Evolutionary conservation across 805 yeast genomes (phyloP).

Genomic region (Hermanozyma aechmeae): DNA sequence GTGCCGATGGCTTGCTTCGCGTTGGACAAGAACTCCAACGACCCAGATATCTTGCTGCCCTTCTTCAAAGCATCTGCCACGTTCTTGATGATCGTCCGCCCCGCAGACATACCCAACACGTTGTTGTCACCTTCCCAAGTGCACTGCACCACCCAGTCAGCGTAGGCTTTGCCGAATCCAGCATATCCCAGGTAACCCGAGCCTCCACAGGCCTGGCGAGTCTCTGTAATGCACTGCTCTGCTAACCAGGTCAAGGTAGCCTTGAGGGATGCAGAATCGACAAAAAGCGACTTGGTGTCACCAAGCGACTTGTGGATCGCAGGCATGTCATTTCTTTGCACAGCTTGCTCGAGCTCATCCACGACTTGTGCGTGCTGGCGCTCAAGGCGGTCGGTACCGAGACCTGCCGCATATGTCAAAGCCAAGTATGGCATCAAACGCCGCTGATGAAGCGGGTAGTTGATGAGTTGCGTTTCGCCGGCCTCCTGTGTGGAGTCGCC

Average conservation of each 20-base stretch:
- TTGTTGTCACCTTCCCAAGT: constrained; percentile 44
- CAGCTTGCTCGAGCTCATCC: constrained; percentile 27
- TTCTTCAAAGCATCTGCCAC: constrained; percentile 17
- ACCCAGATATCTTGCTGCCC: constrained; percentile 4
- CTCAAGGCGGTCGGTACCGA: constrained; percentile 31
- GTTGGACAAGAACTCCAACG: constrained; percentile 9
- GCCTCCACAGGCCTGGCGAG: constrained; percentile 40
- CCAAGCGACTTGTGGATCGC: constrained; percentile 22
- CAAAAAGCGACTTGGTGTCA: constrained; percentile 32
- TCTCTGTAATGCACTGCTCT: constrained; percentile 31
- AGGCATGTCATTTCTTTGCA: constrained; percentile 20
- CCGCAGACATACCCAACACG: constrained; percentile 33
- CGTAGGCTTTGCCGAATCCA: constrained; percentile 36
- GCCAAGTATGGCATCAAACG: constrained; percentile 37
- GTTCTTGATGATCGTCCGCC: constrained; percentile 29
- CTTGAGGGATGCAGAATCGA: constrained; percentile 37
- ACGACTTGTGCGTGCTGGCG: constrained; percentile 21
- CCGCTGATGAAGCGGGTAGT: constrained; percentile 38
- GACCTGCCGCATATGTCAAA: constrained; percentile 25
- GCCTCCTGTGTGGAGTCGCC: constrained; percentile 11
- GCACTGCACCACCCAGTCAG: constrained; percentile 40
- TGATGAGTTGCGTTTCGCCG: constrained; percentile 32
- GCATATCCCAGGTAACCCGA: constrained; percentile 37
- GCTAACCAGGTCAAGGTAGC: constrained; percentile 37
- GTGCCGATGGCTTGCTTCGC: constrained; percentile 4